These are phyloP conservation scores for Didymella arachidicola DNA, from an alignment of 2,329 filamentous ascomycete genomes.

Conservation along the genomic window DNA sequence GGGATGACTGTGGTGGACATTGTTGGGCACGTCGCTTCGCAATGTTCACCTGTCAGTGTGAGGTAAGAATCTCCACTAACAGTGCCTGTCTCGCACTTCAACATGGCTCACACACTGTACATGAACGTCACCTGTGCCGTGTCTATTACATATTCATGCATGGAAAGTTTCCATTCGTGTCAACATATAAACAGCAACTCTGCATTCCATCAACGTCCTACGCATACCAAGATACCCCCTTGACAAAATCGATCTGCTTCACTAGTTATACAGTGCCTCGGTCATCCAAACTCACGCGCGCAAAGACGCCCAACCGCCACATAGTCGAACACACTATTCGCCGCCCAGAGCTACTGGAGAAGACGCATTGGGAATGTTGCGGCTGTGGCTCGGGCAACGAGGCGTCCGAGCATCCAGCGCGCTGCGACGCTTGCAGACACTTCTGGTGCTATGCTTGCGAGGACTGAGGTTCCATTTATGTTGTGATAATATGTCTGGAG, in stretches of 20 bases:
- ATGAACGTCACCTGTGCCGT: not conserved
- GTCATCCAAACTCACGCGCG: not conserved
- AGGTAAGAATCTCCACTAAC: not conserved
- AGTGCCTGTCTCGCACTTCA: not conserved
- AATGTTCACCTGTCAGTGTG: not conserved
- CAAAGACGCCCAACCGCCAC: not conserved
- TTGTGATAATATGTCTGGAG: not conserved
- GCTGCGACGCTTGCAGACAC: not conserved
- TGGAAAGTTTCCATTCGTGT: not conserved
- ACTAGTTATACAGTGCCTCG: not conserved
- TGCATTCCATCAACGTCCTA: not conserved
- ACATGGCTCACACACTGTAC: not conserved
- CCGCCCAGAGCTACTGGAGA: not conserved
- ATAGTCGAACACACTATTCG: not conserved
- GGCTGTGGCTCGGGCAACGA: not conserved
- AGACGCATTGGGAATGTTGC: not conserved
- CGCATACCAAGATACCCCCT: not conserved
- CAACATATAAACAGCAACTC: not conserved
- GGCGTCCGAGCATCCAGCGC: not conserved
- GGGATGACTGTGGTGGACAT: not conserved
- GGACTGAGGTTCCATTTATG: not conserved
- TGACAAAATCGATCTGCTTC: not conserved
- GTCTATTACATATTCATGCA: not conserved
- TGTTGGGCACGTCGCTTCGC: not conserved
- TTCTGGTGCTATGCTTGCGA: constrained; percentile 1